These are phyloP conservation scores for Sicyos baderoa DNA, from an alignment of 306 rosid species.

Conservation along the genomic window DNA sequence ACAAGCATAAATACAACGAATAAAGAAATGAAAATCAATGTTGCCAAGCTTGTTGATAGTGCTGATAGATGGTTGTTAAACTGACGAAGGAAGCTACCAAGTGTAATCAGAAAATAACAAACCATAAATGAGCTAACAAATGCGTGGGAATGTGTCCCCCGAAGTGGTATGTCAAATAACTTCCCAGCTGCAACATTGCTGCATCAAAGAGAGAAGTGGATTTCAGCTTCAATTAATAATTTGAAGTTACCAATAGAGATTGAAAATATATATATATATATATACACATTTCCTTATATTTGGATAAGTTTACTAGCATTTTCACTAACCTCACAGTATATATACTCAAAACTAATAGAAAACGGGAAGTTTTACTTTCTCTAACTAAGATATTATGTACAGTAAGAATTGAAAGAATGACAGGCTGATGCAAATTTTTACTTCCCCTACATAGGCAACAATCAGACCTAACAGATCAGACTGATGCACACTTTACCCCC, in stretches of 20 bases:
- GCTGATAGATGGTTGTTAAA: not conserved
- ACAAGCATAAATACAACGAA: no score
- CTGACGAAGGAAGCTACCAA: not conserved
- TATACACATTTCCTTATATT: not conserved
- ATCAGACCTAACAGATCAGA: not conserved
- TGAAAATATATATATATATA: not conserved
- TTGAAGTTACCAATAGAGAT: not conserved
- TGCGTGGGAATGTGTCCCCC: conserved; percentile 99
- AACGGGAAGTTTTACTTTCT: no score
- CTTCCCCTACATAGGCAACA: not conserved
- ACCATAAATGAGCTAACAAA: conserved; percentile 98
- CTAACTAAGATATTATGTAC: not conserved
- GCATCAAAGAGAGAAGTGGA: conserved; percentile 23
- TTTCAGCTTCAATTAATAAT: conserved; percentile 1
- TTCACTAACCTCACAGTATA: not conserved
- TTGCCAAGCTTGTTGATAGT: no score
- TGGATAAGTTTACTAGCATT: not conserved
- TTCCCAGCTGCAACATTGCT: conserved; percentile 99
- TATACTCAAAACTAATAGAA: not conserved
- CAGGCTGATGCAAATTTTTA: not conserved
- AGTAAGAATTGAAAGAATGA: not conserved
- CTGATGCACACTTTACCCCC: no score
- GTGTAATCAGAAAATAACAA: conserved; percentile 28
- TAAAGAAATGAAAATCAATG: no score
- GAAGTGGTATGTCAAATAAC: conserved; percentile 88